phyloP scores from a whole-genome alignment of 192 early-diverging fungal genomes.

The Thamnidium elegans region DNA sequence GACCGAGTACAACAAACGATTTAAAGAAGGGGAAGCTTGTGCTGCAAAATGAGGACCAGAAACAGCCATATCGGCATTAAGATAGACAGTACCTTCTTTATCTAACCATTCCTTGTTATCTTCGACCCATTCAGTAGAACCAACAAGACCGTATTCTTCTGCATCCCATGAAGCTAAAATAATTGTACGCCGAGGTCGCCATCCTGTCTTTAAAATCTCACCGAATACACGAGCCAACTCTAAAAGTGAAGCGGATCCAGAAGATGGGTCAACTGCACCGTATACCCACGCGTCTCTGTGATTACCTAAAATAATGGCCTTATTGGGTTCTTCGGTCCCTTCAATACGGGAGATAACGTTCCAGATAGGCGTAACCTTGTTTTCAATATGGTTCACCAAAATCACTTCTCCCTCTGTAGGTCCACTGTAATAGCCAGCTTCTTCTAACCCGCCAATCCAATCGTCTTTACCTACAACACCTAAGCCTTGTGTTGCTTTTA shows the following conservation, averaged over 20 bases:
- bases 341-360: constrained; percentile 65
- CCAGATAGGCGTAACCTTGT: constrained; percentile 56
- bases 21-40: constrained; percentile 52
- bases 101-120: constrained; percentile 58
- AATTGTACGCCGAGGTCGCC: constrained; percentile 64
- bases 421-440: constrained; percentile 58
- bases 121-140: constrained; percentile 74
- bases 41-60: constrained; percentile 50
- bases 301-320: constrained; percentile 52
- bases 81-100: constrained; percentile 54
- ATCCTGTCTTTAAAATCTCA: constrained; percentile 54
- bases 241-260: constrained; percentile 51
- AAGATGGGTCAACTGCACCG: constrained; percentile 63
- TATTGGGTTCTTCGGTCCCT: constrained; percentile 55
- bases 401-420: constrained; percentile 51
- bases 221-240: constrained; percentile 58
- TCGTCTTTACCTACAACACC: constrained; percentile 30
- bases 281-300: constrained; percentile 70
- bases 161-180: constrained; percentile 71
- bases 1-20: constrained; percentile 48
- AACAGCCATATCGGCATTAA: constrained; percentile 60
- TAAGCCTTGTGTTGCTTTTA: constrained; percentile 48
- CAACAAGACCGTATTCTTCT: constrained; percentile 62
- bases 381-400: constrained; percentile 53
- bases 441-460: constrained; percentile 57